phyloP scores from a whole-genome alignment of 2,329 filamentous ascomycete species.

The Clonostachys chloroleuca region DNA sequence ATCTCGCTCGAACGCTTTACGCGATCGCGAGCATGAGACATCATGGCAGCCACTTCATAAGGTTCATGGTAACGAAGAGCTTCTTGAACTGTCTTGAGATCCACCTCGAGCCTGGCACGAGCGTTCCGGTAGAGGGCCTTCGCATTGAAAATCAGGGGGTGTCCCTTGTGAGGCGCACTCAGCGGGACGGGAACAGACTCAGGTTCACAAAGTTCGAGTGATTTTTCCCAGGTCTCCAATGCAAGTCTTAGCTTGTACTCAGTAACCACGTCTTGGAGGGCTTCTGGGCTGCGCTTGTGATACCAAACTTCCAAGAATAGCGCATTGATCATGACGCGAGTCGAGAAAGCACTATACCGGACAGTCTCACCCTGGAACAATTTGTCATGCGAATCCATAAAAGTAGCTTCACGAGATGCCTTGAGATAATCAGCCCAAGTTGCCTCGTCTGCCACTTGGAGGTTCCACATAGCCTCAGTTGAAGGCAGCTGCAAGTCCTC shows the following conservation, averaged over 20 bases:
- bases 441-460: conserved; percentile 71
- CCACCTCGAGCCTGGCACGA: conserved; percentile 85
- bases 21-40: conserved; percentile 90
- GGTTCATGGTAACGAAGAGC: conserved; percentile 95
- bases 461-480: conserved; percentile 91
- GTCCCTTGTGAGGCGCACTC: conserved; percentile 91
- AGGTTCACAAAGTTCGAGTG: conserved; percentile 86
- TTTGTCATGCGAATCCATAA: conserved; percentile 90
- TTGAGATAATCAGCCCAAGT: conserved; percentile 79
- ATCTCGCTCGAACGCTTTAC: conserved; percentile 95
- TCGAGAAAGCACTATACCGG: conserved; percentile 93
- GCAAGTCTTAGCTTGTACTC: conserved; percentile 97
- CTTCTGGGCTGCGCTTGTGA: conserved; percentile 97
- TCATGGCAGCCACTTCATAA: conserved; percentile 93
- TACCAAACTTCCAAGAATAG: conserved; percentile 99
- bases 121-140: conserved; percentile 97
- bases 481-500: conserved; percentile 90
- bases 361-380: conserved; percentile 90
- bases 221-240: conserved; percentile 98
- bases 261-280: conserved; percentile 92
- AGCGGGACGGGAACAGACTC: conserved; percentile 85
- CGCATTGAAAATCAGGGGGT: conserved; percentile 95
- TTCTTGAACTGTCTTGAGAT: conserved; percentile 93
- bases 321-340: conserved; percentile 97
- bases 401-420: conserved; percentile 71